Evolutionary conservation across 805 yeast species (phyloP), one percentile per base, ranked within the genome.

Genomic region (Sugiyamaella chiloensis): DNA sequence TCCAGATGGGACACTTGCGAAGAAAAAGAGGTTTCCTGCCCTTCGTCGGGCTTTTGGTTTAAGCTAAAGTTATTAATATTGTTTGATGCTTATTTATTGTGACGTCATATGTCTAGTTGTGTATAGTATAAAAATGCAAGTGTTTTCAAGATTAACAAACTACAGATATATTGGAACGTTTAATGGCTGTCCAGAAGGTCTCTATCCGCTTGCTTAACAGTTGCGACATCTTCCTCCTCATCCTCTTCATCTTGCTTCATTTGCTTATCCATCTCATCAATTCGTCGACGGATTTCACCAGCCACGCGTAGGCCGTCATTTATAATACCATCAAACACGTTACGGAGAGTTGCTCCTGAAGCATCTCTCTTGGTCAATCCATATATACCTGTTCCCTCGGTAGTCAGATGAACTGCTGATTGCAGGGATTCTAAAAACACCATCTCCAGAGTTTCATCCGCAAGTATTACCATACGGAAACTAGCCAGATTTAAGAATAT

Each of bases 291-390:
- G 2, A 93, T 95, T 60, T 88, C 90, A 45, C 78, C 81, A 1
- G 98, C 98, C 11, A 91, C 95, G 48, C 91, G 79, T 62, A 87
- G 75, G 4, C 98, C 97, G 67, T 93, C 97, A 0, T 95, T 93
- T 51, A 91, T 75, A 49, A 93, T 74, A 8, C 93, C 91, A 63
- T 88, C 95, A 68, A 91, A 87, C 80, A 93, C 84, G 47, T 87
- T 91, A 48, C 96, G 75, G 50, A 93, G 68, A 24, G 66, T 62
- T 7, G 63, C 59, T 19, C 42, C 52, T 17, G 48, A 45, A 76
- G 78, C 31, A 73, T 69, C 24, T 24, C 40, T 24, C 16, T 48
- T 40, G 11, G 52, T 42, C 5, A 50, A 29, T 54, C 77, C 76
- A 48, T 78, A 76, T 41, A 49, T 46, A 4, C 60, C 59, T 16